These are phyloP conservation scores for Podaxis sp. DNA, from an alignment of 768 basidiomycete genomes.

Conservation along the genomic window DNA sequence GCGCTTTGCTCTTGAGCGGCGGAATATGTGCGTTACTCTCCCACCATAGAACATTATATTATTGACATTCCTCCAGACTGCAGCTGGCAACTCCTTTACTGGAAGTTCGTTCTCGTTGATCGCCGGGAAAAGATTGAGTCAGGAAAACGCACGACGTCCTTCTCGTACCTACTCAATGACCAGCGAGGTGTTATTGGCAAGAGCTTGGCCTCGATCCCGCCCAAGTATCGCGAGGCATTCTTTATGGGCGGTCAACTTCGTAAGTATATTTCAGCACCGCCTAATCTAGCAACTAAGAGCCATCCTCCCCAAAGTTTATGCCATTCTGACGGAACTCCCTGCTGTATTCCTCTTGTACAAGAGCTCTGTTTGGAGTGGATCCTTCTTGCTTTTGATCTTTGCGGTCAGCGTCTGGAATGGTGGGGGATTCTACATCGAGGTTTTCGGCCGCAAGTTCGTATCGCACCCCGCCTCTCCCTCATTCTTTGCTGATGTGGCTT, in stretches of 20 bases:
- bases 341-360: slow-evolving; percentile 84
- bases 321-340: slow-evolving; percentile 82
- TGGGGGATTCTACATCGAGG: slow-evolving; percentile 93
- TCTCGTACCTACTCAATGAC: slow-evolving; percentile 85
- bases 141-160: slow-evolving; percentile 87
- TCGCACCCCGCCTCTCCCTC: slow-evolving; percentile 14
- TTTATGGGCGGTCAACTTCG: slow-evolving; percentile 89
- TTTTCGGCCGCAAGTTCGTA: slow-evolving; percentile 92
- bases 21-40: slow-evolving; percentile 68
- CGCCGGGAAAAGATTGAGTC: slow-evolving; percentile 89
- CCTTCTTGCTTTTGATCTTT: slow-evolving; percentile 80
- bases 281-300: not conserved
- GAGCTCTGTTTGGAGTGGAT: slow-evolving; percentile 72
- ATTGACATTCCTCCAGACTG: slow-evolving; percentile 55
- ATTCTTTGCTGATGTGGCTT: slow-evolving; percentile 15
- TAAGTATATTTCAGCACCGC: slow-evolving; percentile 30
- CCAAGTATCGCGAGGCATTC: slow-evolving; percentile 59
- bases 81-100: slow-evolving; percentile 92
- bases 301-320: slow-evolving; percentile 57
- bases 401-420: slow-evolving; percentile 94
- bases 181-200: slow-evolving; percentile 84
- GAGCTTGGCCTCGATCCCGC: slow-evolving; percentile 57
- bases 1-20: slow-evolving; percentile 76
- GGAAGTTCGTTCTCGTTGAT: slow-evolving; percentile 93
- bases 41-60: slow-evolving; percentile 1